These are phyloP conservation scores for Phytophthora macrochlamydospora DNA, from an alignment of 352 stramenopile genomes.

Conservation along the genomic window DNA sequence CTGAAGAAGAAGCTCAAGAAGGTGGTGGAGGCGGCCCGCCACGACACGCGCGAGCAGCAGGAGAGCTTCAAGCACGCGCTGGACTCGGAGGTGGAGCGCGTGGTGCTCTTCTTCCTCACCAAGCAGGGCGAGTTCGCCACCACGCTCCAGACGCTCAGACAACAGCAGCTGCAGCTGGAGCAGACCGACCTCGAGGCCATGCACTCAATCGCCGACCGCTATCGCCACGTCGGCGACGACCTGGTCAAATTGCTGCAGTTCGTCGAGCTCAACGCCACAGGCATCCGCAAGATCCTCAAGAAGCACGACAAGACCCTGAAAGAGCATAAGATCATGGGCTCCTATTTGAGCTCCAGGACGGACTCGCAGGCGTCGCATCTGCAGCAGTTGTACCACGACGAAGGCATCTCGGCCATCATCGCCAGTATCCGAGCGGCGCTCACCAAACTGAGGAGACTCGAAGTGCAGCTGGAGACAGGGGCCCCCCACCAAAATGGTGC, in stretches of 20 bases:
- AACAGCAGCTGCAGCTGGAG: conserved; percentile 49
- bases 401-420: conserved; percentile 89
- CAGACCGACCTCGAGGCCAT: conserved; percentile 66
- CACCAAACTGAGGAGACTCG: conserved; percentile 57
- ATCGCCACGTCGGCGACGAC: conserved; percentile 75
- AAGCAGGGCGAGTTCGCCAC: conserved; percentile 86
- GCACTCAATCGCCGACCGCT: conserved; percentile 68
- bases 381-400: conserved; percentile 87
- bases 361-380: conserved; percentile 85
- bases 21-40: conserved; percentile 52
- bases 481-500: conserved; percentile 11
- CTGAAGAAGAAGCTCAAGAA: conserved; percentile 89
- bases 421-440: conserved; percentile 77
- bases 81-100: conserved; percentile 82
- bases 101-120: conserved; percentile 87
- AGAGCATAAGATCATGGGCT: conserved; percentile 85
- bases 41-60: conserved; percentile 53
- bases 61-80: conserved; percentile 77
- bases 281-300: conserved; percentile 90
- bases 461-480: conserved; percentile 45
- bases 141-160: conserved; percentile 58
- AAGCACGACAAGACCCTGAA: conserved; percentile 90
- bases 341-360: conserved; percentile 80
- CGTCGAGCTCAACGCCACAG: conserved; percentile 87
- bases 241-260: conserved; percentile 85